Conservation (phyloP, 73 alveolate genomes). For the Stentor coeruleus region DNA sequence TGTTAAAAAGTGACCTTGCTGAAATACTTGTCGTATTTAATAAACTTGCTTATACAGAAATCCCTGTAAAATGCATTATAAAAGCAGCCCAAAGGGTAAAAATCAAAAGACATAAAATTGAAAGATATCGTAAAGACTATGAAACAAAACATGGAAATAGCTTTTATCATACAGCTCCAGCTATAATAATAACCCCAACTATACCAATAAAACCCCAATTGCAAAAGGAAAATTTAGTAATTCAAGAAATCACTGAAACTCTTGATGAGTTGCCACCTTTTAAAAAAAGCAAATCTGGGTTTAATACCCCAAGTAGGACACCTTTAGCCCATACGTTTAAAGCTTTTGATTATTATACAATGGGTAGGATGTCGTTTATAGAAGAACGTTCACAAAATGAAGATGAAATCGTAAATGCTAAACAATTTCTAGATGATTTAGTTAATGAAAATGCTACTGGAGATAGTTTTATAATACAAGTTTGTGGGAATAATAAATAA, state of each 20-base stretch:
- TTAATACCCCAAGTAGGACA: background rate
- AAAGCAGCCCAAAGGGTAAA: background rate
- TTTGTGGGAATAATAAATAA: background rate
- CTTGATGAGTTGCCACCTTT: background rate
- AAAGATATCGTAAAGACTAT: background rate
- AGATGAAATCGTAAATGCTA: background rate
- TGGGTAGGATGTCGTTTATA: background rate
- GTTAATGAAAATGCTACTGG: background rate
- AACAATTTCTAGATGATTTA: background rate
- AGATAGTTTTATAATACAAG: background rate
- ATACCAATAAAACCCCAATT: no score
- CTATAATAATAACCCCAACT: background rate
- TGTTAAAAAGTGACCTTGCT: background rate
- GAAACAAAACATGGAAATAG: background rate
- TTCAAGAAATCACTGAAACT: slow-evolving; percentile 3
- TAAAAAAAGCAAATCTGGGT: background rate
- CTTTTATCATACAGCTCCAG: slow-evolving; percentile 19
- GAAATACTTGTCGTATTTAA: background rate
- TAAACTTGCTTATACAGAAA: background rate
- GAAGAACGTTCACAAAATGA: background rate
- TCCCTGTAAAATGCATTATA: background rate
- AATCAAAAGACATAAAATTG: background rate
- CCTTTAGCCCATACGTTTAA: slow-evolving; percentile 28
- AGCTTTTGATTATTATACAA: slow-evolving; percentile 1
- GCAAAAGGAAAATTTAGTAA: background rate